These are phyloP conservation scores for Lactarius hengduanensis DNA, from an alignment of 768 basidiomycete species.

Conservation along the genomic window DNA sequence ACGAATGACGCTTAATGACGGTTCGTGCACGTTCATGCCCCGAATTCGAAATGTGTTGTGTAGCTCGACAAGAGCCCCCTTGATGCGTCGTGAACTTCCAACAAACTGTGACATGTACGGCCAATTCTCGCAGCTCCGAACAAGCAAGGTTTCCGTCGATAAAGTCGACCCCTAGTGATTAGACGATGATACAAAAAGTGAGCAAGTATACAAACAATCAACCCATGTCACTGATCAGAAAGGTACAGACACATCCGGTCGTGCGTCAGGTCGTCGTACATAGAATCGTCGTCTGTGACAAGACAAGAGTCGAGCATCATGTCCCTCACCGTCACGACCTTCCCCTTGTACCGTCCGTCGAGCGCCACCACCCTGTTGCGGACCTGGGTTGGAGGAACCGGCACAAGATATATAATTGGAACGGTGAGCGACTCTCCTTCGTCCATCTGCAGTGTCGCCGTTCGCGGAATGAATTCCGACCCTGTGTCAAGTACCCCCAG, in stretches of 20 bases:
- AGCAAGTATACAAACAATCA: background rate
- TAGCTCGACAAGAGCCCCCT: no score
- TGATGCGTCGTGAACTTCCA: no score
- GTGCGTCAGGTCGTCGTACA: constrained; percentile 28
- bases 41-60: no score
- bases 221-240: constrained; percentile 11
- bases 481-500: constrained; percentile 33
- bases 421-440: constrained; percentile 40
- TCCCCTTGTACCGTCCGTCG: constrained; percentile 44
- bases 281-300: constrained; percentile 25
- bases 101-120: no score
- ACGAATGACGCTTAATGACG: no score
- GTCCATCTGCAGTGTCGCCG: constrained; percentile 35
- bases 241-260: constrained; percentile 24
- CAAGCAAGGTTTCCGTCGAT: no score
- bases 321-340: constrained; percentile 26
- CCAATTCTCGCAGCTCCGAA: no score
- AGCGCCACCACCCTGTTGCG: constrained; percentile 53
- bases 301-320: constrained; percentile 26
- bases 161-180: background rate
- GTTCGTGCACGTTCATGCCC: no score
- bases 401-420: constrained; percentile 43
- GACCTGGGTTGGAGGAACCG: constrained; percentile 40
- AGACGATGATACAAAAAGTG: background rate
- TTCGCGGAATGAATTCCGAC: constrained; percentile 34